Base-by-base conservation (phyloP, 1,284 basidiomycete species). In the Rhodotorula sp. region DNA sequence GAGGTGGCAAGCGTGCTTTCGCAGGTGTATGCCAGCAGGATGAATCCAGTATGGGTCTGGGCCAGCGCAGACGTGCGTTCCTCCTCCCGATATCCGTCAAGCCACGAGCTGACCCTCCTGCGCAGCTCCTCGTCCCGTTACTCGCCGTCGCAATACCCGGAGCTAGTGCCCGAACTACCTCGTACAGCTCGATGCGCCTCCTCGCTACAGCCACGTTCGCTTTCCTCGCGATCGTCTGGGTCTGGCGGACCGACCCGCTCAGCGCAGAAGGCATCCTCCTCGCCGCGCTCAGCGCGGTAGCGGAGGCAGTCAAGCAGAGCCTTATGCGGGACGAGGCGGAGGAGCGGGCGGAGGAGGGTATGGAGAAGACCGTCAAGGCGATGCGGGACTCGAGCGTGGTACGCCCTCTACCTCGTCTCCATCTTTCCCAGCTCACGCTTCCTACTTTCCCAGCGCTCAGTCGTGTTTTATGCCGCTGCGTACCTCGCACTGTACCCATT, bases 91-190 rank as follows among this genome's bases (percentile, higher is more conserved):
- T 12, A 22, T 36, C 7, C 55, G 36, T 29, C 19, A 8, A 54
- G 22, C 29, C 22, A 19, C 21, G 27, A 21, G 32, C 29, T 32
- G 32, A 54, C 32, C 15, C 32, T 15, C 32, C 29, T n/a, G 12
- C 15, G 50, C 36, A 57, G 36, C 55, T 57, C 27, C 29, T 57
- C 36, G 15, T 57, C 0, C 36, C 55, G 8, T 27, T 39, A 6
- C 36, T 27, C 22, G 10, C 27, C 55, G 13, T 57, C 55, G 55
- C 17, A 0, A 25, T 39, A 4, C n/a, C 36, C 12, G 5, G 8
- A 2, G 7, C 25, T 22, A 8, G 4, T 36, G 3, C 15, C 7
- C 9, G 10, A 22, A 22, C 7, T 27, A 1, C 8, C 25, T 13
- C 27, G 5, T 36, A 9, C 55, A n/a, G 34, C 32, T 8, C 36